A percentile compares a stretch with the other conserved stretches of the same genome.
phyloP scores from a whole-genome alignment of 305 asterid species.

The Ilex paraguariensis region DNA sequence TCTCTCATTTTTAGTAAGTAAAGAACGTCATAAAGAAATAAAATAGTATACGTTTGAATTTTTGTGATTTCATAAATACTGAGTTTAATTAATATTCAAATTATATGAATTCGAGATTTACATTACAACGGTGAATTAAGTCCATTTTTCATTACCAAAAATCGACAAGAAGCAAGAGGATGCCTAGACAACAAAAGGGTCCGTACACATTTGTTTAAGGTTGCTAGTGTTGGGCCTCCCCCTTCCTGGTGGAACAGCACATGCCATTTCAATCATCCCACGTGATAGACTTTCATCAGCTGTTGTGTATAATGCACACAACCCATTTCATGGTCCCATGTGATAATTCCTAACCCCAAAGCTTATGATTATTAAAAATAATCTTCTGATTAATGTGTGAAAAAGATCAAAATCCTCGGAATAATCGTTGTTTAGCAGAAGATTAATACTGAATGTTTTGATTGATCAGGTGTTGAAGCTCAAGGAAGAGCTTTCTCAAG shows the following conservation, averaged over 20 bases:
- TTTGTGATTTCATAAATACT: too few species aligned
- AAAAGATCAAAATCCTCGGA: too few species aligned
- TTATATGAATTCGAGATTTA: too few species aligned
- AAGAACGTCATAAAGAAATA: too few species aligned
- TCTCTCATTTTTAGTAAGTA: too few species aligned
- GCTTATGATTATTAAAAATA: background rate
- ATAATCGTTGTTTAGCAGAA: background rate
- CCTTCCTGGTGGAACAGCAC: constrained; percentile 32
- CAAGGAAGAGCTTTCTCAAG: constrained; percentile 52
- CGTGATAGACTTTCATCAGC: too few species aligned
- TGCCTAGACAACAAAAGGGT: too few species aligned
- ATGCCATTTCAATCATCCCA: constrained; percentile 12
- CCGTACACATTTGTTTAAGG: constrained; percentile 19
- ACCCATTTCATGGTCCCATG: background rate
- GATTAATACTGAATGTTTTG: background rate
- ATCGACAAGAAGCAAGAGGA: too few species aligned
- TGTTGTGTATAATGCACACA: background rate
- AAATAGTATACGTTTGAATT: too few species aligned
- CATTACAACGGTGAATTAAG: too few species aligned
- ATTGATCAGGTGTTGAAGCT: constrained; percentile 51
- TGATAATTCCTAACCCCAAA: background rate
- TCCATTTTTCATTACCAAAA: too few species aligned
- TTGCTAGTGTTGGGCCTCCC: constrained; percentile 7
- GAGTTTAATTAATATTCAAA: too few species aligned
- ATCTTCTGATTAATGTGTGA: background rate